Base-by-base conservation (phyloP, 441 rosid species). In the Populus hybrid region DNA sequence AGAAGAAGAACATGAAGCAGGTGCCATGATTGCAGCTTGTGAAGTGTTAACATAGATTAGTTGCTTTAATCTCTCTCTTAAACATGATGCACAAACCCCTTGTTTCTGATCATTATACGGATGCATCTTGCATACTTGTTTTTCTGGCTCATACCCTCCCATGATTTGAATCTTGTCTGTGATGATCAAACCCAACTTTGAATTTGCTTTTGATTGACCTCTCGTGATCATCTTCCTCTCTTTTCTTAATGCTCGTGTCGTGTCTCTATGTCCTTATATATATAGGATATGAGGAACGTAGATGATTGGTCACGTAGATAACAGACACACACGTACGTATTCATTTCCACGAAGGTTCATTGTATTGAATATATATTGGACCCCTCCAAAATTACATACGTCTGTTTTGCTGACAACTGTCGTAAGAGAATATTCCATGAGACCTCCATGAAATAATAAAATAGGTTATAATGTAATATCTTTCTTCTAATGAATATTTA, bases 31-130 rank as follows among this genome's bases (percentile, higher is more conserved):
- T 3, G 38, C 30, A 34, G 73, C 21, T 4, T 38, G 35, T 32
- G 85, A 35, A 67, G 84, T 21, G 57, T 72, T 71, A 10, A 79
- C 77, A 34, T 71, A 61, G 2, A 63, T 63, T 4, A 88, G 83
- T 23, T 84, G 84, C 61, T 89, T 84, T 38, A 94, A 83, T 69
- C 84, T 88, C 18, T 94, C 92, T 72, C 94, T 73, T 6, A 94
- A 85, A 78, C 98, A 94, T 65, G 82, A 87, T 0, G 98, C 85
- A 74, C 98, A 94, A 35, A 92, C 92, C 42, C 98, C 98, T 83
- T 80, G 84, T 19, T 74, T 78, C 9, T 85, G 82, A 32, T 78
- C 82, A 67, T 85, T 86, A 64, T 78, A 70, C 12, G 86, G 87
- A 76, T 94, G 98, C 78, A 76, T 86, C 78, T 75, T 78, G 88